Conservation (phyloP, 495 filamentous ascomycete species). For the Collariella sp. region DNA sequence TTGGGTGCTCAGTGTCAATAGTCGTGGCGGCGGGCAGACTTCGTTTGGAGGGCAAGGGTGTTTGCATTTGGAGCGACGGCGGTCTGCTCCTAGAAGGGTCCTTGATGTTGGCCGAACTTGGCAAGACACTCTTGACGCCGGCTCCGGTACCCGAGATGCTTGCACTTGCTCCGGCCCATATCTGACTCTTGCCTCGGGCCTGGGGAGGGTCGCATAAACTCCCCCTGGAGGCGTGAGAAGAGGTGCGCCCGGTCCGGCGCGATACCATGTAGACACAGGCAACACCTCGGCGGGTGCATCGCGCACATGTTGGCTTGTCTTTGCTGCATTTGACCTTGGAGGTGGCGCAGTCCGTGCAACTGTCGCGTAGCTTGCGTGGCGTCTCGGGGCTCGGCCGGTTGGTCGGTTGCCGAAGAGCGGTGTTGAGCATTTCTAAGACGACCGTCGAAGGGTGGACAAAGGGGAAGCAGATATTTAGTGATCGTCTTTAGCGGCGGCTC, state of each 20-base stretch:
- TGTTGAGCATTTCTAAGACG: not conserved
- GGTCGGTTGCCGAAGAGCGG: not conserved
- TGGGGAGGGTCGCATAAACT: no score
- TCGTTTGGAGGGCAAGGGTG: no score
- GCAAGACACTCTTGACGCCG: not conserved
- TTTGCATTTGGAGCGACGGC: no score
- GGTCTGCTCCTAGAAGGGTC: no score
- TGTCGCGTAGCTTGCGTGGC: not conserved
- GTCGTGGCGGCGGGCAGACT: no score
- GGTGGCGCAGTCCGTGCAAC: not conserved
- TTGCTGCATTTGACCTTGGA: conserved; percentile 4
- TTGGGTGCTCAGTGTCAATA: not conserved
- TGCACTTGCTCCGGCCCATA: not conserved
- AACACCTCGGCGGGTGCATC: not conserved
- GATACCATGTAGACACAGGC: conserved; percentile 3
- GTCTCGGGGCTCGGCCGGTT: not conserved
- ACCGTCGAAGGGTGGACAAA: not conserved
- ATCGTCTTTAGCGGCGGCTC: no score
- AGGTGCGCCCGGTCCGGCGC: not conserved
- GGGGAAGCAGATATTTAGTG: not conserved
- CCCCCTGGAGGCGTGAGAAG: not conserved
- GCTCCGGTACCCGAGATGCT: not conserved
- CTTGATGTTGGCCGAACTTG: no score
- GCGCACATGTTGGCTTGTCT: conserved; percentile 3
- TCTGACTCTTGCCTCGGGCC: no score